Base-by-base conservation (phyloP, 306 rosid species). In the Rosa lucieae region DNA sequence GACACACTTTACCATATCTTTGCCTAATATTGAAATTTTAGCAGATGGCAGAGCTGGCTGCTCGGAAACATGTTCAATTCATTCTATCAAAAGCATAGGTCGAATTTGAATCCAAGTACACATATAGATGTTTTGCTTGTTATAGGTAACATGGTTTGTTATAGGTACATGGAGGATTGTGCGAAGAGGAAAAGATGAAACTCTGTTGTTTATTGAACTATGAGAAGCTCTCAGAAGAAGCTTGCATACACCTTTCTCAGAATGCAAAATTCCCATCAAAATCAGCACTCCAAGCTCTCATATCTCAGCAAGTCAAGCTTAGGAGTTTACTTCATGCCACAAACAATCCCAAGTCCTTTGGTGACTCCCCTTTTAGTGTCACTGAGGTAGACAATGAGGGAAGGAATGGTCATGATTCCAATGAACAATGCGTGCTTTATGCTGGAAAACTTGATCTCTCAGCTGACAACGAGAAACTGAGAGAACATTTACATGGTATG, bases 401-500 rank as follows among this genome's bases (percentile, higher is more conserved):
- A 51, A 81, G 80, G 85, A 90, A 87, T 67, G 87, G 6, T 15
- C 46, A 87, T 3, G 84, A 84, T 76, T 67, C 49, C 67, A 75
- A 72, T 47, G 91, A 91, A 70, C 94, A 90, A 81, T 84, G 87
- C 72, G 89, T 91, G 49, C 68, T 90, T 39, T 85, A 89, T 39
- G 85, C 95, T 10, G 89, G 88, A 53, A 87, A 90, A 77, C 81
- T 85, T 17, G 91, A 89, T 81, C 71, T 79, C 82, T 73, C 85
- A 46, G 72, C 80, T 10, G 96, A 95, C 56, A 86, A 83, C 35
- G 97, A 88, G 83, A 87, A 87, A 71, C 82, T 95, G 59, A 88
- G 43, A 75, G 86, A 84, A 48, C 97, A 90, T 84, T 80, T 95
- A 84, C 93, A 90, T 89, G 99, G 98, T 81, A 95, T 93, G 91